phyloP scores from a whole-genome alignment of 306 rosid genomes.

The Albizia julibrissin region DNA sequence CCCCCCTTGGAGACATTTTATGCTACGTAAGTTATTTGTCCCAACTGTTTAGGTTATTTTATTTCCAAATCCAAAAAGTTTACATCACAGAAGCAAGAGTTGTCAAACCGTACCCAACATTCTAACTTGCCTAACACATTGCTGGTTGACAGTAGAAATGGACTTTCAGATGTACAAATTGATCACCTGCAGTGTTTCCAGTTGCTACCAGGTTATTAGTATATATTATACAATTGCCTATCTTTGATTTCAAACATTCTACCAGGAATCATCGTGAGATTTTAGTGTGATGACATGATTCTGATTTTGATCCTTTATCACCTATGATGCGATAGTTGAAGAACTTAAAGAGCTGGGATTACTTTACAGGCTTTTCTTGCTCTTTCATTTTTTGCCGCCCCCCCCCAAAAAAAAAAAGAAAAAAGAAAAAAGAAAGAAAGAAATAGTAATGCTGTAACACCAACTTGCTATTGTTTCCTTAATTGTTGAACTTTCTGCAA shows the following conservation, averaged over 20 bases:
- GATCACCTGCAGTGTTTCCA: constrained; percentile 73
- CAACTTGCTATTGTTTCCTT: constrained; percentile 4
- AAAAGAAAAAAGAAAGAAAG: neutral
- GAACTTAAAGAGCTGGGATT: constrained; percentile 13
- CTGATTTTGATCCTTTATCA: neutral
- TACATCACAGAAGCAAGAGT: constrained; percentile 22
- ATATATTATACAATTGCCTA: constrained; percentile 30
- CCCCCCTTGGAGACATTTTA: constrained; percentile 58
- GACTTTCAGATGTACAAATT: constrained; percentile 47
- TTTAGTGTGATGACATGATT: constrained; percentile 2
- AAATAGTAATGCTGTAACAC: neutral
- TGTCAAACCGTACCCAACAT: constrained; percentile 15
- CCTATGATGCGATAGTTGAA: neutral
- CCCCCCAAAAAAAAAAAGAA: neutral
- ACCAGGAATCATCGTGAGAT: constrained; percentile 5
- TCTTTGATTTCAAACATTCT: constrained; percentile 35
- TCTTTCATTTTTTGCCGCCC: constrained; percentile 1
- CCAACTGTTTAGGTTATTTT: neutral
- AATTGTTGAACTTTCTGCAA: constrained; percentile 17
- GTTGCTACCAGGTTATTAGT: constrained; percentile 72
- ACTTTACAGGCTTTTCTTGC: neutral
- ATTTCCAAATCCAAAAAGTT: constrained; percentile 11
- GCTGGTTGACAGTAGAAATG: constrained; percentile 56
- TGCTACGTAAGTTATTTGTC: constrained; percentile 54
- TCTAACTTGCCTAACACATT: constrained; percentile 31